Evolutionary conservation across 805 yeast species (phyloP).

Genomic region (Isabelozyma heimii): DNA sequence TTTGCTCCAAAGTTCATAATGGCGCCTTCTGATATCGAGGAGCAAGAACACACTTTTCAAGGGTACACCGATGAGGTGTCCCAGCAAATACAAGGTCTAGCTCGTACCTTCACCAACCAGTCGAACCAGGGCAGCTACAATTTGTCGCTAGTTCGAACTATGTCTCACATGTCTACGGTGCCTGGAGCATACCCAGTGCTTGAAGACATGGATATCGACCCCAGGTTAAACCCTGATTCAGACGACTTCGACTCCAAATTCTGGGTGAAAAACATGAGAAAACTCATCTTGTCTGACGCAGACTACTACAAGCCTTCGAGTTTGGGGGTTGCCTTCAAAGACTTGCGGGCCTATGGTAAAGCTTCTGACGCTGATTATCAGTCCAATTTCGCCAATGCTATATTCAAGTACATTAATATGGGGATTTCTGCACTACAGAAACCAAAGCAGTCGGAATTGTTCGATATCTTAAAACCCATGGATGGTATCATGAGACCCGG

Average conservation of each 20-base stretch:
- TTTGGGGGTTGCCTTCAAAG: constrained; percentile 53
- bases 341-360: constrained; percentile 55
- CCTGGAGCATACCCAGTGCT: constrained; percentile 37
- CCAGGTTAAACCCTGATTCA: constrained; percentile 52
- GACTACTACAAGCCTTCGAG: constrained; percentile 59
- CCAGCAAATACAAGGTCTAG: constrained; percentile 18
- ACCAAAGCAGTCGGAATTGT: constrained; percentile 13
- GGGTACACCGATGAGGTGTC: constrained; percentile 12
- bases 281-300: constrained; percentile 46
- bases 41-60: constrained; percentile 5
- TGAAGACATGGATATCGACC: constrained; percentile 17
- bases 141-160: constrained; percentile 1
- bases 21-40: background rate
- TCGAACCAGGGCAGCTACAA: background rate
- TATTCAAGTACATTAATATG: constrained; percentile 5
- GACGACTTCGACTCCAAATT: constrained; percentile 50
- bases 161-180: constrained; percentile 42
- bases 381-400: constrained; percentile 45
- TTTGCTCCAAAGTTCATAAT: too few relatives aligned
- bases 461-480: constrained; percentile 62
- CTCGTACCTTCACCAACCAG: constrained; percentile 18
- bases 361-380: constrained; percentile 64
- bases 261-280: constrained; percentile 62
- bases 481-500: constrained; percentile 64
- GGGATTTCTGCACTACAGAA: background rate